A percentile compares a stretch with the other conserved stretches of the same genome.
Conservation (phyloP, 177 flowering plant species). For the Vitis hybrid region DNA sequence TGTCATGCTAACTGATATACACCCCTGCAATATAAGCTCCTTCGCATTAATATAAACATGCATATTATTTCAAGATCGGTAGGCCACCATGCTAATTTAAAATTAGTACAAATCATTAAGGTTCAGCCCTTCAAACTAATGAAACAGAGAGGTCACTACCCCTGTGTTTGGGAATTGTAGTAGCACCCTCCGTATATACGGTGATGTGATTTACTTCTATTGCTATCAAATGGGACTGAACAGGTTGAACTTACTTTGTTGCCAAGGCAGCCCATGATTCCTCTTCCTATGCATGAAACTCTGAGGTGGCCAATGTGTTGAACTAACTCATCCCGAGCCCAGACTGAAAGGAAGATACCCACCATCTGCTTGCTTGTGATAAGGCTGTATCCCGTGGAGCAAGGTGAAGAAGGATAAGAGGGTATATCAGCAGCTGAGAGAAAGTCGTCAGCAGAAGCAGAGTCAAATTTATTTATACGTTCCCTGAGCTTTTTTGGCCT, state of each 20-base stretch:
- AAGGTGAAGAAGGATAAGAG: slow-evolving; percentile 14
- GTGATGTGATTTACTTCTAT: too few relatives aligned
- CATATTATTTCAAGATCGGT: too few relatives aligned
- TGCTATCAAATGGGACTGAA: too few relatives aligned
- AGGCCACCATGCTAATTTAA: background rate
- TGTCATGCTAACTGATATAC: slow-evolving; percentile 82
- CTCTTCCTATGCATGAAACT: slow-evolving; percentile 68
- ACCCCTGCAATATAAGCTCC: slow-evolving; percentile 51
- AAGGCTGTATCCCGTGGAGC: slow-evolving; percentile 46
- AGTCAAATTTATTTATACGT: slow-evolving; percentile 8
- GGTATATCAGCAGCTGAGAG: slow-evolving; percentile 27
- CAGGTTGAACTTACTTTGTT: slow-evolving; percentile 61
- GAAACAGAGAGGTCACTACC: too few relatives aligned
- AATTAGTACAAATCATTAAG: background rate
- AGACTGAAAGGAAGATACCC: slow-evolving; percentile 78
- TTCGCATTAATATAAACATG: background rate
- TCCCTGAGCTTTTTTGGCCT: slow-evolving; percentile 38
- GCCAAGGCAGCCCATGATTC: slow-evolving; percentile 88
- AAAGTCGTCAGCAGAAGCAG: slow-evolving; percentile 23
- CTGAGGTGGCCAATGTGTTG: slow-evolving; percentile 81
- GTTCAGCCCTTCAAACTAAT: too few relatives aligned
- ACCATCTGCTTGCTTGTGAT: slow-evolving; percentile 93
- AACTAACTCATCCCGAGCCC: slow-evolving; percentile 75
- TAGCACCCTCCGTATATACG: too few relatives aligned
- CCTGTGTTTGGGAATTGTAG: too few relatives aligned